Conservation (phyloP, 768 basidiomycete genomes). For the Trametes sanguinea region DNA sequence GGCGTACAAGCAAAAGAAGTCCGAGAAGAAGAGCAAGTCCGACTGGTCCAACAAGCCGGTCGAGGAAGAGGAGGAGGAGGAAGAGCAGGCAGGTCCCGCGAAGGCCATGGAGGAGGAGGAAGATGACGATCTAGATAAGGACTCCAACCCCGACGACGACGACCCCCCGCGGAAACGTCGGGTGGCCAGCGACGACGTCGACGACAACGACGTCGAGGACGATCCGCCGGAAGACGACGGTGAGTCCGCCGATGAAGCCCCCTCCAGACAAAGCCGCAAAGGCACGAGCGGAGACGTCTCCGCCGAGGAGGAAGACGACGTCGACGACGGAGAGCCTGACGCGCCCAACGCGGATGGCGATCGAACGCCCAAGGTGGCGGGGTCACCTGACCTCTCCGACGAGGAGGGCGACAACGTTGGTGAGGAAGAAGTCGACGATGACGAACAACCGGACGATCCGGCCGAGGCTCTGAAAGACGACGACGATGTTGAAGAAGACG, state of each 20-base stretch:
- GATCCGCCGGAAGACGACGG: conserved; percentile 30
- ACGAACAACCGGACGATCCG: conserved; percentile 14
- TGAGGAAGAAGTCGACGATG: conserved; percentile 25
- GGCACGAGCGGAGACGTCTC: conserved; percentile 25
- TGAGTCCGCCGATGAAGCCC: conserved; percentile 26
- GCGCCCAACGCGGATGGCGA: conserved; percentile 26
- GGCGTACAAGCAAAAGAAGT: conserved; percentile 54
- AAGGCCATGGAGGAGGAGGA: conserved; percentile 67
- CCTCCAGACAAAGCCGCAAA: conserved; percentile 18
- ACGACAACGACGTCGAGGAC: conserved; percentile 21
- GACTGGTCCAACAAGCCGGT: conserved; percentile 36
- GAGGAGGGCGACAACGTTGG: conserved; percentile 39
- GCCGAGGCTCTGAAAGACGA: conserved; percentile 7
- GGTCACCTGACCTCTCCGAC: conserved; percentile 34
- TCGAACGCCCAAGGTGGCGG: conserved; percentile 23
- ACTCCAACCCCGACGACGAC: conserved; percentile 23
- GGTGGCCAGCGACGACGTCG: conserved; percentile 21
- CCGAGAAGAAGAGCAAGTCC: conserved; percentile 37
- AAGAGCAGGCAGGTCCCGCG: conserved; percentile 45
- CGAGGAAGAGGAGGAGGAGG: conserved; percentile 47
- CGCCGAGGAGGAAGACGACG: conserved; percentile 36
- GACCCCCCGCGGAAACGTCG: conserved; percentile 20
- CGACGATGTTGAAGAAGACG: conserved; percentile 28
- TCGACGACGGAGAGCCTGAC: conserved; percentile 30
- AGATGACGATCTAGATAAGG: conserved; percentile 46